Evolutionary conservation across 345 rosid species (phyloP).

Genomic region (Mallotus nudiflorus): DNA sequence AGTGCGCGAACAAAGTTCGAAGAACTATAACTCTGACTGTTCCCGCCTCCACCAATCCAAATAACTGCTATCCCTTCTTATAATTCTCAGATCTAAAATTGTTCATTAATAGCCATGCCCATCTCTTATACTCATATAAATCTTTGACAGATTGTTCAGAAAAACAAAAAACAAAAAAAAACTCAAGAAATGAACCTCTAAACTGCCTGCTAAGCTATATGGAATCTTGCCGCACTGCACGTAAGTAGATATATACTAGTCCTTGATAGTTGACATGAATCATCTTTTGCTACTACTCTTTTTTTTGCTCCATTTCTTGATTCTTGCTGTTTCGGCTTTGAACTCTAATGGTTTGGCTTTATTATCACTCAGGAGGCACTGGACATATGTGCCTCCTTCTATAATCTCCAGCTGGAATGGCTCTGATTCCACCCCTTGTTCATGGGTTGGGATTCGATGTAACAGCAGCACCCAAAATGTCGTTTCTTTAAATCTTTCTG

Average conservation of each 20-base stretch:
- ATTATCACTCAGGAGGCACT: slow-evolving; percentile 49
- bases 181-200: neutral
- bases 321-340: slow-evolving; percentile 23
- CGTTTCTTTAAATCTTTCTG: slow-evolving; percentile 45
- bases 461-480: slow-evolving; percentile 26
- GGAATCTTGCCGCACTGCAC: neutral
- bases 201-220: neutral
- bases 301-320: neutral
- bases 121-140: neutral
- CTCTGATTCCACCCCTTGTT: slow-evolving; percentile 19
- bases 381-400: slow-evolving; percentile 43
- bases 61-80: too few relatives aligned
- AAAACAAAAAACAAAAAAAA: too few relatives aligned
- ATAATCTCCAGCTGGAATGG: slow-evolving; percentile 32
- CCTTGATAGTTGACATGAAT: neutral
- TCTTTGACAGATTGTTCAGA: neutral
- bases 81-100: too few relatives aligned
- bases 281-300: neutral
- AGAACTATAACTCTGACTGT: too few relatives aligned
- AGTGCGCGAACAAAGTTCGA: too few relatives aligned
- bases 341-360: slow-evolving; percentile 53
- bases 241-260: neutral
- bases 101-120: too few relatives aligned
- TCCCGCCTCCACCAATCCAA: too few relatives aligned
- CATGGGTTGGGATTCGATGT: slow-evolving; percentile 4